These are phyloP conservation scores for Podosphaera fusca DNA, from an alignment of 2,329 filamentous ascomycete genomes.

Conservation along the genomic window DNA sequence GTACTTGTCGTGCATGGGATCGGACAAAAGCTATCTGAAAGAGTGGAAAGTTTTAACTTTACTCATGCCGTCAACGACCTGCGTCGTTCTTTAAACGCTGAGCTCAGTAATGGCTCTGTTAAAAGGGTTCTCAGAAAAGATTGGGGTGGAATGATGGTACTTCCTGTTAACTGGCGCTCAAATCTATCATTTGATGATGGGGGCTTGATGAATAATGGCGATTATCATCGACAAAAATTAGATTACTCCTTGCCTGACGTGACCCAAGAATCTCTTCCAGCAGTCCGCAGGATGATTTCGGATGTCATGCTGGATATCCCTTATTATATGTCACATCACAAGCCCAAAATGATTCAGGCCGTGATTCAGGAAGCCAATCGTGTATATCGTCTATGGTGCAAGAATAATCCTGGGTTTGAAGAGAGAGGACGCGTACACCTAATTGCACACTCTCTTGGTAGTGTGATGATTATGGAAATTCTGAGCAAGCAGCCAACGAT, in stretches of 20 bases:
- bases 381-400: constrained; percentile 87
- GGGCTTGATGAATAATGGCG: constrained; percentile 32
- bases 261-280: constrained; percentile 72
- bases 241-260: constrained; percentile 62
- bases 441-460: constrained; percentile 81
- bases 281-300: constrained; percentile 79
- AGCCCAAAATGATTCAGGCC: constrained; percentile 79
- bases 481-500: constrained; percentile 68
- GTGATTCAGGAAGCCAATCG: constrained; percentile 79
- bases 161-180: constrained; percentile 86
- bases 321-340: constrained; percentile 92
- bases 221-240: constrained; percentile 31
- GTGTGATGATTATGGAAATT: constrained; percentile 82
- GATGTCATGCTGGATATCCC: constrained; percentile 98
- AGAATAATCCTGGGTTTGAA: constrained; percentile 72
- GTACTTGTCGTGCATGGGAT: constrained; percentile 88
- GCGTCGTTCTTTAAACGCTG: constrained; percentile 63
- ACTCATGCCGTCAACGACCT: constrained; percentile 90
- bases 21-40: constrained; percentile 83
- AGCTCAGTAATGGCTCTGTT: constrained; percentile 53
- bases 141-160: constrained; percentile 79
- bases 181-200: constrained; percentile 72
- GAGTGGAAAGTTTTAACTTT: constrained; percentile 91
- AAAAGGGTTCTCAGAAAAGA: constrained; percentile 49
- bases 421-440: constrained; percentile 68